Evolutionary conservation across 2,329 filamentous ascomycete species (phyloP).

Genomic region (Chaetomiaceae sp.): DNA sequence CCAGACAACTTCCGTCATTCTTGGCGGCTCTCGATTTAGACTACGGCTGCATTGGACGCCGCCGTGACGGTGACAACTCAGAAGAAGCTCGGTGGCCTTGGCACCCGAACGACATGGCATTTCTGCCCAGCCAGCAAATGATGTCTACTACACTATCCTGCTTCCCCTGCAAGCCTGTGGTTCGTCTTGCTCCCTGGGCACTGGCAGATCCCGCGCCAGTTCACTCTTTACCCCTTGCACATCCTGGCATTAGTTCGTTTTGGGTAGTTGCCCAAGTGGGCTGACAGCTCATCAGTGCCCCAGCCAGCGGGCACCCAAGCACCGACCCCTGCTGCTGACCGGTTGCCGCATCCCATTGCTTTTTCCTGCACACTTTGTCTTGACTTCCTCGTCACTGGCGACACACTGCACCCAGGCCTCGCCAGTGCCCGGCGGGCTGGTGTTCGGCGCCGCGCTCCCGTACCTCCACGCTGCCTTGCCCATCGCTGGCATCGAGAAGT

Average conservation of each 20-base stretch:
- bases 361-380: constrained; percentile 18
- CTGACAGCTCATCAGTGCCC: constrained; percentile 16
- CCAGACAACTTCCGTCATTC: background rate
- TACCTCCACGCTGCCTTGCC: constrained; percentile 15
- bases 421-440: constrained; percentile 3
- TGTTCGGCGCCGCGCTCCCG: constrained; percentile 8
- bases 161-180: background rate
- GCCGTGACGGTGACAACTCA: constrained; percentile 20
- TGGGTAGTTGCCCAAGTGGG: constrained; percentile 15
- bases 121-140: constrained; percentile 15
- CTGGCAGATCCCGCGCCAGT: constrained; percentile 9
- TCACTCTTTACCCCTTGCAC: constrained; percentile 5
- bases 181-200: background rate
- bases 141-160: background rate
- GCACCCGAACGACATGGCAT: constrained; percentile 15
- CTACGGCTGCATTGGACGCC: background rate
- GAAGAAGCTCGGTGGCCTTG: constrained; percentile 8
- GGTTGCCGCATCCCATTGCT: constrained; percentile 18
- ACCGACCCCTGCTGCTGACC: background rate
- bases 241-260: constrained; percentile 12
- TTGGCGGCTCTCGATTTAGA: constrained; percentile 11
- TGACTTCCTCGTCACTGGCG: background rate
- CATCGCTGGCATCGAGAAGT: constrained; percentile 6
- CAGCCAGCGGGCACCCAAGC: constrained; percentile 12
- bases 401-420: constrained; percentile 1